phyloP scores from a whole-genome alignment of 441 rosid species.

The Gossypium gossypioides region DNA sequence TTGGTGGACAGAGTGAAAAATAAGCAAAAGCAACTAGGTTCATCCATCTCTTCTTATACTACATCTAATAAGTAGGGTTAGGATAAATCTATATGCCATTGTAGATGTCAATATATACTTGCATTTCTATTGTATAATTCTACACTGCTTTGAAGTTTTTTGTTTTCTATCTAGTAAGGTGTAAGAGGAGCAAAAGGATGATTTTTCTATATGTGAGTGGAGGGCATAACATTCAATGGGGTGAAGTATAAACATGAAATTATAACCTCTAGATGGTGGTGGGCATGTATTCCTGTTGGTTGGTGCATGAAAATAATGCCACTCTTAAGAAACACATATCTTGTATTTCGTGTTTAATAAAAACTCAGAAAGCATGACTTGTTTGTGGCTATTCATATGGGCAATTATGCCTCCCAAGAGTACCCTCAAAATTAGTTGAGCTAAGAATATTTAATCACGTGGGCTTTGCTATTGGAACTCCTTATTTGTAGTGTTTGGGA shows the following conservation, averaged over 20 bases:
- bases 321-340: background rate
- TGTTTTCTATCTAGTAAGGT: background rate
- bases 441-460: background rate
- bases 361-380: background rate
- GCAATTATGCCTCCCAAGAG: background rate
- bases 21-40: conserved; percentile 72
- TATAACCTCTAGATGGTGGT: background rate
- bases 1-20: conserved; percentile 75
- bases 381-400: background rate
- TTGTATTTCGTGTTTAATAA: background rate
- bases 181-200: background rate
- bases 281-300: background rate
- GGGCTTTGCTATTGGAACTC: background rate
- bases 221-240: background rate
- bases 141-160: background rate
- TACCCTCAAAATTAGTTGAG: background rate
- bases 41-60: conserved; percentile 9
- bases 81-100: background rate
- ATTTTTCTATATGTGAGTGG: background rate
- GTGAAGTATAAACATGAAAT: background rate
- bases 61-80: background rate
- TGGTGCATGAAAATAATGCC: background rate
- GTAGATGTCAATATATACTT: background rate
- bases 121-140: conserved; percentile 1
- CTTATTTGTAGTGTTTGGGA: background rate